Base-by-base conservation (phyloP, 2,329 filamentous ascomycete species). In the Penicillium carneum region DNA sequence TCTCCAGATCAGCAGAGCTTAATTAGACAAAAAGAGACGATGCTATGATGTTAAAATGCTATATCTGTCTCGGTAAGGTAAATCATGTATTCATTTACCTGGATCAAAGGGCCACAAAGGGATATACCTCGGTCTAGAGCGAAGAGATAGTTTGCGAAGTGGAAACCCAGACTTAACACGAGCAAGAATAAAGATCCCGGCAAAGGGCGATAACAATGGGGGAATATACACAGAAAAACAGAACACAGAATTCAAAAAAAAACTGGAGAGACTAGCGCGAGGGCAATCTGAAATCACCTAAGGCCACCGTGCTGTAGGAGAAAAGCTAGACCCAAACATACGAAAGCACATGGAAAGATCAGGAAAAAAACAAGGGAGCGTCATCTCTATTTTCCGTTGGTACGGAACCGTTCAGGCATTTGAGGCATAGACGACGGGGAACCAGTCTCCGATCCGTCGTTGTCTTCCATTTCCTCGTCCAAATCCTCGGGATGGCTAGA, bases 401-500 rank as follows among this genome's bases (percentile, higher is more conserved):
- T 73, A 43, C 67, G 51, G 59, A 75, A 75, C 7, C 57, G 67
- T 33, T 70, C 59, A 23, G 77, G 76, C 20, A 79, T 73, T 34
- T 68, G 63, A 14, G 78, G 77, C 50, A 79, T 67, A 2, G 73
- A 59, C 4, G 74, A 74, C 2, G 73, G 69, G 39, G 65, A 63
- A 31, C 58, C 63, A 18, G 65, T 61, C 51, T 68, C 67, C 11
- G 63, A 41, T 42, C 57, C 60, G 31, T 77, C 70, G n/a, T 79
- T 75, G 46, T 88, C 87, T 43, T 81, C 84, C 66, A 84, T 75
- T n/a, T 60, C 57, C 43, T 86, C 87, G 50, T 87, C 86, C 48
- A 90, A 71, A 3, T 86, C 82, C 72, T 90, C 88, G 3, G 89
- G 87, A 72, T 92, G 89, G 14, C 77, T 80, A 61, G 26, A 59